A percentile compares a stretch with the other conserved stretches of the same genome.
These are phyloP conservation scores for Tolypocladium cylindrosporum DNA, from an alignment of 2,329 filamentous ascomycete genomes.

Conservation along the genomic window DNA sequence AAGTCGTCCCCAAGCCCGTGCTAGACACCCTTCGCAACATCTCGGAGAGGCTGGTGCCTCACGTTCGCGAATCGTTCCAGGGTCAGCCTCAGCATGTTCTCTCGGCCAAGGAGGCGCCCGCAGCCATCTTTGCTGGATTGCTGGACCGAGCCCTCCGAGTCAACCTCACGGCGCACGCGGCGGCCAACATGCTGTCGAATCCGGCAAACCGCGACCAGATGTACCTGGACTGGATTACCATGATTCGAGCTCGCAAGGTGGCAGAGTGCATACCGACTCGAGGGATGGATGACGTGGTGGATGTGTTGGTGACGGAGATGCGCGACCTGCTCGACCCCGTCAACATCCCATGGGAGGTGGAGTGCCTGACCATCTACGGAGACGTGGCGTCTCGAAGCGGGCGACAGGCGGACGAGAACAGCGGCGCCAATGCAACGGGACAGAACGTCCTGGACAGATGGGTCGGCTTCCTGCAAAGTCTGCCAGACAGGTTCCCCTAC, in stretches of 20 bases:
- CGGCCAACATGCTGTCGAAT: constrained; percentile 84
- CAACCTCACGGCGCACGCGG: constrained; percentile 87
- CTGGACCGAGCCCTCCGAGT: constrained; percentile 82
- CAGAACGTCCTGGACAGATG: constrained; percentile 70
- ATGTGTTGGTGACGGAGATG: constrained; percentile 55
- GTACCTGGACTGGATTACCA: constrained; percentile 81
- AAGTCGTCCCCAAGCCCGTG: constrained; percentile 82
- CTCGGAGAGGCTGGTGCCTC: constrained; percentile 66
- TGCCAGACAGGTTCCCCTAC: constrained; percentile 64
- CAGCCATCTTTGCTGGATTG: constrained; percentile 77
- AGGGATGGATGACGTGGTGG: constrained; percentile 58
- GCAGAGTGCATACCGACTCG: constrained; percentile 52
- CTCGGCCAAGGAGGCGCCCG: constrained; percentile 77
- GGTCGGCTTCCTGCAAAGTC: constrained; percentile 59
- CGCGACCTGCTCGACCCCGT: constrained; percentile 60
- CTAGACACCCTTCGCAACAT: constrained; percentile 82
- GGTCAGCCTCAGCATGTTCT: constrained; percentile 78
- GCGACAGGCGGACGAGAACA: constrained; percentile 20
- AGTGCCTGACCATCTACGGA: constrained; percentile 50
- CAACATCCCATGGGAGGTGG: constrained; percentile 54
- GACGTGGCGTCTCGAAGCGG: constrained; percentile 41
- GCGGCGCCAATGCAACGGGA: constrained; percentile 22
- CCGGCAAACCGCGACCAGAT: constrained; percentile 87
- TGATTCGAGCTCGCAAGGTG: constrained; percentile 52
- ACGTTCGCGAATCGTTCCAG: constrained; percentile 78